phyloP scores from a whole-genome alignment of 306 rosid genomes.

The Oxytropis ochrocephala region DNA sequence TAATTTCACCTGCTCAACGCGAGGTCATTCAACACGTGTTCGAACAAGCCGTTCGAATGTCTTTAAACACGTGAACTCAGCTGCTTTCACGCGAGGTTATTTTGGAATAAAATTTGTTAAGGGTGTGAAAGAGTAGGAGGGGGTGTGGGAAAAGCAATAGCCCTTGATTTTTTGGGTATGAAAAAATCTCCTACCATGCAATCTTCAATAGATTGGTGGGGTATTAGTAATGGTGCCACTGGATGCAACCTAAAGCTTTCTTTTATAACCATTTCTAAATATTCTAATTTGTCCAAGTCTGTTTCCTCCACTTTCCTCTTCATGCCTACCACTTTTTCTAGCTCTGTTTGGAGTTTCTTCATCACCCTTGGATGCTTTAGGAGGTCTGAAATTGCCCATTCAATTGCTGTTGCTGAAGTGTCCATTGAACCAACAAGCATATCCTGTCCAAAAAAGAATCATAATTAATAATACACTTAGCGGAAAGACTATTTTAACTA shows the following conservation, averaged over 20 bases:
- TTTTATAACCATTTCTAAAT: conserved; percentile 48
- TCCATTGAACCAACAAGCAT: conserved; percentile 48
- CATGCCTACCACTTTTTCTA: conserved; percentile 44
- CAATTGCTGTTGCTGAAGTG: conserved; percentile 47
- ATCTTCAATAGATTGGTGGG: conserved; percentile 46
- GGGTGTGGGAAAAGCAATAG: too few species aligned
- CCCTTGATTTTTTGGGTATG: conserved; percentile 45
- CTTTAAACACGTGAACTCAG: too few species aligned
- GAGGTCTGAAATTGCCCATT: conserved; percentile 52
- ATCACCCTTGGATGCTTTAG: conserved; percentile 45
- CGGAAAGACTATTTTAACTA: too few species aligned
- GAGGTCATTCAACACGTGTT: too few species aligned
- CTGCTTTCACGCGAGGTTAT: too few species aligned
- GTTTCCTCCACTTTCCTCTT: conserved; percentile 56
- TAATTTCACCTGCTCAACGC: too few species aligned
- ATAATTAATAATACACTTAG: too few species aligned
- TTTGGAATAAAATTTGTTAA: too few species aligned
- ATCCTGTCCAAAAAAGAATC: conserved; percentile 26
- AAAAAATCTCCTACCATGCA: conserved; percentile 38
- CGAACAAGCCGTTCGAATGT: too few species aligned
- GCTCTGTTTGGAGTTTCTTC: conserved; percentile 51
- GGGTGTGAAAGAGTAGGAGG: too few species aligned
- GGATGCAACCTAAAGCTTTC: conserved; percentile 63
- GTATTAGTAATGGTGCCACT: conserved; percentile 48
- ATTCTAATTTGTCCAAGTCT: conserved; percentile 37